Evolutionary conservation across 1,284 basidiomycete genomes (phyloP), one percentile per base, ranked within the genome.

Genomic region (Ceratobasidium papillatum): DNA sequence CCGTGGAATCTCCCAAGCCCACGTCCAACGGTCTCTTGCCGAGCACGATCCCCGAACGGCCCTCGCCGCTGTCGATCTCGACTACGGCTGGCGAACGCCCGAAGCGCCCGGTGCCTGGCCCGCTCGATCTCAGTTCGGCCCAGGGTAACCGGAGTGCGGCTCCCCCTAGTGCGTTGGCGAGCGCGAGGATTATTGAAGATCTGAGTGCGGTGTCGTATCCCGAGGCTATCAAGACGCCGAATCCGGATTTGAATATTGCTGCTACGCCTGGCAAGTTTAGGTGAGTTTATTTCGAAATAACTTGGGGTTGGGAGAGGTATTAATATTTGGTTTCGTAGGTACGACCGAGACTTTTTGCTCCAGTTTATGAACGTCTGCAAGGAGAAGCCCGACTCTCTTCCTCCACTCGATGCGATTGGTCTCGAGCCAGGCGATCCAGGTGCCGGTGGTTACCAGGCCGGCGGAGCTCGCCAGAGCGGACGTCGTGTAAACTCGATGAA

Each of bases 281-380:
- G 92, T 92, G 81, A 75, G 80, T 47, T 47, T 49, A n/a, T 25
- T 41, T 36, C 22, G 3, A 49, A 52, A 54, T 49, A 32, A 36
- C 36, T 56, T 43, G 32, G 45, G 45, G 45, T 17, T 22, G 32
- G 17, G 19, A 22, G 17, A 7, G 64, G n/a, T 56, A 17, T 5
- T 74, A 47, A 45, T 27, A 36, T 12, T 56, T 68, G 19, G 34
- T 9, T 30, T 38, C 41, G 34, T 74, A 94, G 96, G 79, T 99
- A 99, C 83, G 96, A 99, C 83, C 95, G 97, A 63, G 95, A 97
- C 56, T 99, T 99, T 89, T 87, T 99, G 38, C 84, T 99, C 77
- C 98, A 99, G 81, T 99, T 99, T 85, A 98, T 98, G 95, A 85
- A 86, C 49, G 85, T 98, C 74, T 99, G 96, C 87, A 94, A 91